Evolutionary conservation across 257 asterid species (phyloP), one percentile per base, ranked within the genome.

Genomic region (Apocynum venetum): DNA sequence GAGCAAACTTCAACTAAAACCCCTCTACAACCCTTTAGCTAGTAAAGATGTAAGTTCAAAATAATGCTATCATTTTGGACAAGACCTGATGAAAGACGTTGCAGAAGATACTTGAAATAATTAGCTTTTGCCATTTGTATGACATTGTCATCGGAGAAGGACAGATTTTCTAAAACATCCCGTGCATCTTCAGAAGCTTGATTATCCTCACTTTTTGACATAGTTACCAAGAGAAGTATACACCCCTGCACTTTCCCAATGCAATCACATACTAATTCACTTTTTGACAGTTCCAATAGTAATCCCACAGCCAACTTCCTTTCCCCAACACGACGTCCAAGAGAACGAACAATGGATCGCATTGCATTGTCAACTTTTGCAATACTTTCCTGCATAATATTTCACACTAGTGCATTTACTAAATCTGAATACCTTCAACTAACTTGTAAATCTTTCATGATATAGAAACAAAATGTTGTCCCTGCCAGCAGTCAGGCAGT

Each of bases 61-160:
- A 73, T 52, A 53, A 78, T 63, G 60, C 25, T 35, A 41, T 77
- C 3, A 57, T 46, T 65, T 44, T 31, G 48, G 55, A 74, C 41
- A 72, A 46, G 75, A 90, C 96, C 96, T 59, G 96, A 80, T 80
- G 90, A 85, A 31, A 90, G 91, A 68, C 90, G 89, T 77, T 84
- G 84, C 74, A 90, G 80, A 73, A 90, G 92, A 85, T 87, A 78
- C 68, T 75, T 76, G 73, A 90, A 90, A 79, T 85, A 88, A 78
- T 90, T 87, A 74, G 85, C 86, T 82, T 86, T 84, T 13, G 91
- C 92, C 96, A 90, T 90, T 77, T 76, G 87, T 73, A 88, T 81
- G 57, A 88, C 90, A 81, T 90, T 90, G 82, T 88, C 89, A 80
- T 90, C 91, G 6, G 90, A 88, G 86, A 84, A 87, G 12, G 95